Evolutionary conservation across 352 stramenopile species (phyloP), one percentile per base, ranked within the genome.

Genomic region (Globisporangium alternatum): DNA sequence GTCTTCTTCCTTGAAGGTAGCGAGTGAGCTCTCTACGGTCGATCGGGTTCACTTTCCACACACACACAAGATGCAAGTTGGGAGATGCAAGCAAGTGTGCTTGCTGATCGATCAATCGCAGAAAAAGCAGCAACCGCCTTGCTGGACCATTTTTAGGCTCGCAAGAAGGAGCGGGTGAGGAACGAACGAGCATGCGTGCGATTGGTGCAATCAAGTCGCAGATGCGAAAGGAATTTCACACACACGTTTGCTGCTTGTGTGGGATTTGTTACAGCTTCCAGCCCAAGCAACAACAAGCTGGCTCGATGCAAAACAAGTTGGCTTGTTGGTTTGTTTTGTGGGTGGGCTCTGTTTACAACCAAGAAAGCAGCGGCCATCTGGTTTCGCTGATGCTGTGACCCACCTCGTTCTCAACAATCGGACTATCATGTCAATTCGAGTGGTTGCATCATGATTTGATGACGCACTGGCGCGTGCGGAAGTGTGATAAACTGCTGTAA

Each of bases 401-500:
- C 39, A 21, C 39, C n/a, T 45, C 39, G 15, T 56, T 56, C 49
- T 56, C 49, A 56, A 28, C 49, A 55, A 55, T 30, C 28, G 30
- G 21, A 6, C 5, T n/a, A 53, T 53, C 45, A 7, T 54, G 48
- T 55, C 48, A 55, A 55, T 55, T 55, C 13, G 48, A 55, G 12
- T 54, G 31, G 49, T 35, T 55, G 49, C 49, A 15, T 55, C 47
- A 54, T 33, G 47, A 12, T 12, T 54, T 35, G 47, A 54, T 54
- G 47, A 54, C 47, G 5, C 47, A n/a, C n/a, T n/a, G n/a, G n/a
- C n/a, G n/a, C n/a, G n/a, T 54, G 47, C 22, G 21, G 2, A 35
- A 13, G 3, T 22, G 54, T 47, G 35, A 33, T 33, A 60, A 33
- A 12, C n/a, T n/a, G 19, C n/a, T 60, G 54, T 60, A 60, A 60